Evolutionary conservation across 2,329 filamentous ascomycete species (phyloP), one percentile per base, ranked within the genome.

Genomic region (Magnaporthiopsis rhizophila): DNA sequence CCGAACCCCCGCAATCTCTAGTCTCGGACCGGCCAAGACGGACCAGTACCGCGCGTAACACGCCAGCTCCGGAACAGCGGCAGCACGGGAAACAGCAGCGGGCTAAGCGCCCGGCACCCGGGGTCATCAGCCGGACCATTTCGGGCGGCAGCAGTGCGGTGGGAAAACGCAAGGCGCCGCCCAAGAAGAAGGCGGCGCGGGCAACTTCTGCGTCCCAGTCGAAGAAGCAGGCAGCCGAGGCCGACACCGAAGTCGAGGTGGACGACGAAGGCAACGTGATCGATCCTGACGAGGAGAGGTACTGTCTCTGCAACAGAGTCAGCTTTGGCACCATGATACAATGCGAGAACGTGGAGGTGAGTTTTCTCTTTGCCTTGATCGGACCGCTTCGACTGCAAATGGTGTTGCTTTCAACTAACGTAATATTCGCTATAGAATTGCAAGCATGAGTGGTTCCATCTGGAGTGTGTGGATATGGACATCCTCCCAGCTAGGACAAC

Each of bases 301-400:
- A 95, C 74, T 95, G 91, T 72, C 75, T 89, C 64, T 95, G 91
- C 75, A 89, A 91, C 69, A 81, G 90, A 65, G 89, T 95, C 63
- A 92, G 89, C 73, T 93, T 88, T 72, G 91, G 91, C 63, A 87
- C 83, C 26, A 95, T 95, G 91, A 91, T 95, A 72, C 85, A 86
- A 66, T 95, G 91, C 75, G 90, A 94, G 71, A 92, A 92, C 70
- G 80, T 85, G 59, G 88, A 91, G 75, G 88, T 90, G 78, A 84
- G 86, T 78, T 30, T 11, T 50, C 11, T 24, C 59, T 26, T 12
- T 45, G 34, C 24, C 28, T 24, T n/a, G 32, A 24, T 61, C 3
- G 32, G n/a, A 6, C 28, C 21, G 15, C 45, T n/a, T 7, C 2
- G 45, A n/a, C 8, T 5, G 21, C n/a, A 18, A n/a, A 30, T 30